These are phyloP conservation scores for Penicillium aurantiogriseum DNA, from an alignment of 2,329 filamentous ascomycete genomes.

Conservation along the genomic window DNA sequence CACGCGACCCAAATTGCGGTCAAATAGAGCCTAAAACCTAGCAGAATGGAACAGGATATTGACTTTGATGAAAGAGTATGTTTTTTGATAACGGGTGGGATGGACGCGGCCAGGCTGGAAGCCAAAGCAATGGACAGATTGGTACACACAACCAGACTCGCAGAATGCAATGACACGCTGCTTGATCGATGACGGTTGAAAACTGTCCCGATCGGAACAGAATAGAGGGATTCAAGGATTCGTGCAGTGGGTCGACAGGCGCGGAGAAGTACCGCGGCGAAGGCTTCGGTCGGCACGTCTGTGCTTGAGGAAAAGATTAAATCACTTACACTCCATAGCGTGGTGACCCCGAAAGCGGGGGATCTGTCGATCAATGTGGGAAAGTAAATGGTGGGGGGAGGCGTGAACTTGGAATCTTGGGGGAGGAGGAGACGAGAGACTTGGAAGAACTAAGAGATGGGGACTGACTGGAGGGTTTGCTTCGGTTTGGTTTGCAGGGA, in stretches of 20 bases:
- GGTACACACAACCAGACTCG: slow-evolving; percentile 24
- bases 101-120: slow-evolving; percentile 32
- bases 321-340: slow-evolving; percentile 61
- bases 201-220: slow-evolving; percentile 17
- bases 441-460: slow-evolving; percentile 39
- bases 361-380: slow-evolving; percentile 35
- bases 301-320: slow-evolving; percentile 31
- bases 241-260: slow-evolving; percentile 40
- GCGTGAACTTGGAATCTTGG: slow-evolving; percentile 19
- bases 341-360: slow-evolving; percentile 48
- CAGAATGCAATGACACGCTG: slow-evolving; percentile 17
- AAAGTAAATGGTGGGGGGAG: slow-evolving; percentile 31
- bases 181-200: slow-evolving; percentile 15
- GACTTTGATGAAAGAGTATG: slow-evolving; percentile 37
- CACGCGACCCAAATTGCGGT: slow-evolving; percentile 36
- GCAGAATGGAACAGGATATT: slow-evolving; percentile 28
- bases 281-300: slow-evolving; percentile 33
- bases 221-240: slow-evolving; percentile 26
- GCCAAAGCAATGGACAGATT: slow-evolving; percentile 23
- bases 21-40: slow-evolving; percentile 26
- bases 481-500: slow-evolving; percentile 16
- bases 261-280: slow-evolving; percentile 41
- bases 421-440: slow-evolving; percentile 34
- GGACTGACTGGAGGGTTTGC: slow-evolving; percentile 28
- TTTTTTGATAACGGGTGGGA: slow-evolving; percentile 41